Percentiles rank a stretch among this genome's conserved stretches.
Evolutionary conservation across 1,139 yeast species (phyloP).

Genomic region (Pichia sp.): DNA sequence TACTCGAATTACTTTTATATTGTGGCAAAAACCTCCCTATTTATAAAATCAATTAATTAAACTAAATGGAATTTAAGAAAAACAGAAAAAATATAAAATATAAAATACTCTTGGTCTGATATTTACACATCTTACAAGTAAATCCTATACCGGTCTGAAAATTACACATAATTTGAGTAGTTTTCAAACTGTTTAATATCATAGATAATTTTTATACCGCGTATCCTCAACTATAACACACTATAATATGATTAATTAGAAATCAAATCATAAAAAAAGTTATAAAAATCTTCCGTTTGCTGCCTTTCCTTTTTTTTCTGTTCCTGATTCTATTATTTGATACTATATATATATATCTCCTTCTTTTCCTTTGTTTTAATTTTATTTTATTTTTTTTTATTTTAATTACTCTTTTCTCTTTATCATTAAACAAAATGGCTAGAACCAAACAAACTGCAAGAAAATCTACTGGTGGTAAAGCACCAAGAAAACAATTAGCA

Average conservation of each 20-base stretch:
- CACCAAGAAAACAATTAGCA: slow-evolving; percentile 98
- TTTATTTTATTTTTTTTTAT: not conserved
- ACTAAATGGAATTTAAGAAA: too few species aligned
- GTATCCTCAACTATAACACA: not conserved
- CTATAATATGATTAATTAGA: not conserved
- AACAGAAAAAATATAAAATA: too few species aligned
- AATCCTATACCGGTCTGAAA: slow-evolving; percentile 1
- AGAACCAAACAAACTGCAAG: slow-evolving; percentile 99
- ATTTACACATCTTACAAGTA: not conserved
- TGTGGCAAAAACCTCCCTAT: too few species aligned
- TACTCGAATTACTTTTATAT: too few species aligned
- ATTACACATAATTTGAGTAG: slow-evolving; percentile 6
- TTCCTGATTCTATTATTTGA: too few species aligned
- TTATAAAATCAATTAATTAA: too few species aligned
- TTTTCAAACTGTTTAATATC: not conserved
- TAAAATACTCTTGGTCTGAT: too few species aligned
- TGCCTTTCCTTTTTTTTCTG: too few species aligned
- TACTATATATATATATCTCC: not conserved
- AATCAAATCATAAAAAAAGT: too few species aligned
- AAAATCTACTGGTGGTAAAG: slow-evolving; percentile 99
- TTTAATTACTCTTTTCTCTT: not conserved
- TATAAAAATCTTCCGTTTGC: too few species aligned
- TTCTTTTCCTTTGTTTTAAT: not conserved
- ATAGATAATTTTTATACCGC: not conserved
- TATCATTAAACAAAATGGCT: slow-evolving; percentile 54